Conservation (phyloP, 148 eudicot genomes). For the Spergularia bocconei region DNA sequence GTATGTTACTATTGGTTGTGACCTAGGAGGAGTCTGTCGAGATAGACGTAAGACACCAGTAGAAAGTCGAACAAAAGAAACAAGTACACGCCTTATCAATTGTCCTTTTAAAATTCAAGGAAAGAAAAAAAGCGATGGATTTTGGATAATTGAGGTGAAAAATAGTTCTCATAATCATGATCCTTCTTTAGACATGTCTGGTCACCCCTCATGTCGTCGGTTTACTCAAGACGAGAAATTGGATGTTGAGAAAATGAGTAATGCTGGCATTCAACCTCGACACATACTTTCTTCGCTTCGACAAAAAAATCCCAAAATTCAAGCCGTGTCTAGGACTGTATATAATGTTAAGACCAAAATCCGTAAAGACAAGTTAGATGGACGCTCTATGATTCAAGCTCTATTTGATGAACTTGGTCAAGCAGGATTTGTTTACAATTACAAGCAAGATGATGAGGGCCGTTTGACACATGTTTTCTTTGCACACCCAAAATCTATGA, state of each 20-base stretch:
- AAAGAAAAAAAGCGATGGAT: constrained; percentile 1
- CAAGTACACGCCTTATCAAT: constrained; percentile 9
- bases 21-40: constrained; percentile 7
- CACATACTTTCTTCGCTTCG: constrained; percentile 5
- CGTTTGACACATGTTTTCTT: no score
- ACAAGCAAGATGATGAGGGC: background rate
- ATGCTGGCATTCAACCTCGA: background rate
- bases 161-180: constrained; percentile 17
- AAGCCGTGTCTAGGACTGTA: constrained; percentile 3
- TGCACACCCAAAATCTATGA: constrained; percentile 8
- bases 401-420: constrained; percentile 6
- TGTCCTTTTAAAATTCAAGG: constrained; percentile 13
- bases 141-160: constrained; percentile 6
- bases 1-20: constrained; percentile 16
- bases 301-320: constrained; percentile 9
- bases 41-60: background rate
- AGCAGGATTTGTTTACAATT: background rate
- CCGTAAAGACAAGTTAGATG: constrained; percentile 1
- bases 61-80: background rate
- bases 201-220: constrained; percentile 10
- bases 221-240: background rate
- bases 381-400: background rate
- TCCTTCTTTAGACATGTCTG: background rate
- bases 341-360: constrained; percentile 18
- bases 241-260: constrained; percentile 1